Base-by-base conservation (phyloP, 2,329 filamentous ascomycete species). In the Chrysosporium keratinophilum region DNA sequence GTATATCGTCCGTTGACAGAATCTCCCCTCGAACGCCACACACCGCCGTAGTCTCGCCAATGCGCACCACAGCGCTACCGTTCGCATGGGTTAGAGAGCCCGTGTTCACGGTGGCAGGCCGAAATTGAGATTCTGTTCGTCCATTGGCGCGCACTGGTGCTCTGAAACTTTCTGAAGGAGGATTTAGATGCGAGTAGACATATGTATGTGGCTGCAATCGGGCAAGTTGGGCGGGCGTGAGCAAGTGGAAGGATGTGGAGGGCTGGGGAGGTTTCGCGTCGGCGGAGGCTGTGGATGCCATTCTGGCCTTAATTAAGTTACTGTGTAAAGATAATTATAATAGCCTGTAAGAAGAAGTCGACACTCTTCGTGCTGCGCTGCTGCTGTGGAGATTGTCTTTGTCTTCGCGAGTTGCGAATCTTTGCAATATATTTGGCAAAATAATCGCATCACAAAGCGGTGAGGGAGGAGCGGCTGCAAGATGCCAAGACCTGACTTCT, bases 31-130 rank as follows among this genome's bases (percentile, higher is more conserved):
- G 82, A 17, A 98, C 82, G 54, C 91, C 93, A 66, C 90, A 96
- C 37, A 98, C 90, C n/a, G 90, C 88, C 0, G 88, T 89, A 1
- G 91, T 97, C 68, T 94, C 88, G 45, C 93, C 93, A 50, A 87
- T 76, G 35, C 93, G 82, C 48, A 97, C 86, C 0, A 97, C 84
- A 0, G 91, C 85, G 63, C 88, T 94, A 50, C 93, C 93, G 66
- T 95, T 84, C 54, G 88, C 85, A 68, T 98, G 89, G 0, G 88
- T 87, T 48, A 98, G 76, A 19, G 88, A 93, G 23, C 87, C 86
- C 0, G 82, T 82, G 69, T 96, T 93, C 62, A 93, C 77, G 34
- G 83, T 82, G n/a, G 86, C 82, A 19, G 76, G 69, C 43, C 93
- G 84, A 55, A 83, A 81, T 63, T 90, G 79, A 31, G 78, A 74